Evolutionary conservation across 192 early-diverging fungal genomes (phyloP), one percentile per base, ranked within the genome.

Genomic region (Glomus cerebriforme): DNA sequence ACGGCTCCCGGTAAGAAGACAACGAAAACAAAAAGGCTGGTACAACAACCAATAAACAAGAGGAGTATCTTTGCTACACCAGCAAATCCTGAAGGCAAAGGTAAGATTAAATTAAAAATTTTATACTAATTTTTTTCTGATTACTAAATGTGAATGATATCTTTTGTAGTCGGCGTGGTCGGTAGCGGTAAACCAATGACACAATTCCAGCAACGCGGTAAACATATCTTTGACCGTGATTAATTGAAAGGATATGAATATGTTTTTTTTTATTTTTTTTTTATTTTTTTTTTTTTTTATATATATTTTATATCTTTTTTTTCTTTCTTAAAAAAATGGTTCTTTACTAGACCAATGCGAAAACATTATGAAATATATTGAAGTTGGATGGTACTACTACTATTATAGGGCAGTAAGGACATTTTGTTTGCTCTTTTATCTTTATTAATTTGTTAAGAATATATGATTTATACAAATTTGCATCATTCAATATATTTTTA

Each of bases 61-160:
- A 87, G 87, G 79, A 91, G 90, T 80, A 95, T 95, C 49, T 95
- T 95, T 84, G 85, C 90, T n/a, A 95, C 92, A 6, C 93, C 94
- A 0, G 93, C 93, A 73, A 93, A 93, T 82, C 92, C 92, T 4
- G 82, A 93, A 78, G 84, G 94, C 80, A 85, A 91, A 91, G 89
- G 89, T 88, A 82, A 78, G 32, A n/a, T 13, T 43, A 26, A 15
- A 54, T 72, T 12, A 29, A 7, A 26, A 32, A 7, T 19, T 72
- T 68, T 76, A 39, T 58, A 29, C 10, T 27, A 29, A 60, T 39
- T 71, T 43, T 64, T 49, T 43, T 2, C 39, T 43, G 39, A 10
- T 12, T 43, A 43, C 39, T 43, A 43, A 43, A n/a, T n/a, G n/a
- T 70, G 7, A 39, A 63, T 59, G 17, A 68, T 80, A 34, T 75